Evolutionary conservation across 495 filamentous ascomycete species (phyloP), one percentile per base, ranked within the genome.

Genomic region (Podospora pseudopauciseta): DNA sequence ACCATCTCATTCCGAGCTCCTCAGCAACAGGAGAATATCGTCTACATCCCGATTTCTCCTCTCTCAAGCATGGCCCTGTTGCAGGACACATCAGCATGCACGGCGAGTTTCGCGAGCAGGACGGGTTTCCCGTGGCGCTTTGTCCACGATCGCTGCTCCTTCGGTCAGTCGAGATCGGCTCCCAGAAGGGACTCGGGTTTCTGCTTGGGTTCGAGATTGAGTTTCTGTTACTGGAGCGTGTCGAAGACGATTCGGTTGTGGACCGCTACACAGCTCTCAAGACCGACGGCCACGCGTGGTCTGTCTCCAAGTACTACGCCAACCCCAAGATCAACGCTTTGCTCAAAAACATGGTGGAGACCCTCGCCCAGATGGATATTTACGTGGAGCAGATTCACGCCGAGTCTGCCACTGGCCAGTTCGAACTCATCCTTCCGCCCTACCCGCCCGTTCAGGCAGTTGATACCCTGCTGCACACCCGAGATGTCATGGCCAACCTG

Each of bases 151-250:
- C 82, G 6, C 69, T 86, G 34, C 78, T 91, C 54, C 78, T 81
- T 3, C 79, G 78, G 27, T 79, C 88, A 16, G 72, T 90, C 15
- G 76, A 82, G n/a, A 75, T 79, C 13, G 79, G 83, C 16, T 73
- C 78, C 9, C 79, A 86, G 44, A 72, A 84, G 28, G 76, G 78
- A 26, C 70, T 85, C 2, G 74, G 73, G 4, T 85, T 93, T 53
- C 79, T 90, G 1, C 74, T 91, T 30, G 93, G 93, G 4, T 94
- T 94, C 71, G 93, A 96, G 76, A 87, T 94, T 44, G 93, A 96
- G 76, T 87, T 97, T 20, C 82, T 92, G 5, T 89, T 96, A 67
- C 75, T 95, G 11, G 77, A 82, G 54, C 79, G 80, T 34, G 30
- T 72, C 65, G 63, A 74, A 18, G 74, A 72, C 65, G 70, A 66